Percentiles rank a stretch among this genome's conserved stretches.
phyloP scores from a whole-genome alignment of 2,329 filamentous ascomycete species.

The Pseudocercospora fuligena region DNA sequence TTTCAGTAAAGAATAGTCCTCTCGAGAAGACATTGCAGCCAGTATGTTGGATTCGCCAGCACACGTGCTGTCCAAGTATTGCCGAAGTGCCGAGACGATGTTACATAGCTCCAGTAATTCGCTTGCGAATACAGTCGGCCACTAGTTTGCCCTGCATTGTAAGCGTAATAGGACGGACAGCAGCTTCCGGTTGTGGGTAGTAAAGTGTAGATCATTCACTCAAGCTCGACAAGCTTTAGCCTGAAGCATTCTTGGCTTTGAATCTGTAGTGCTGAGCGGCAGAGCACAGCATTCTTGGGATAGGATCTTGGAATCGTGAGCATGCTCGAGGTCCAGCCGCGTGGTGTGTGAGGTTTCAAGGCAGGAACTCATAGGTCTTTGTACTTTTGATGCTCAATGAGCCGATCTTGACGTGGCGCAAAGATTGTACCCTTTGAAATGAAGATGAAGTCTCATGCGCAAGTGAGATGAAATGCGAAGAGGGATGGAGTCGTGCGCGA shows the following conservation, averaged over 20 bases:
- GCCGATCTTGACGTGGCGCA: too few species aligned
- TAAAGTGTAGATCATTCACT: neutral
- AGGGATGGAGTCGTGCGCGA: too few species aligned
- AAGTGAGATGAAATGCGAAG: neutral
- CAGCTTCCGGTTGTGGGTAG: neutral
- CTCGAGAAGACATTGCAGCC: neutral
- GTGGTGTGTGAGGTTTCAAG: too few species aligned
- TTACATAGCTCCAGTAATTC: slow-evolving; percentile 1
- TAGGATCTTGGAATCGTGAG: too few species aligned
- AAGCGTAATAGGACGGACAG: neutral
- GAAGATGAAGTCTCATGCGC: neutral
- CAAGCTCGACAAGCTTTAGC: slow-evolving; percentile 3
- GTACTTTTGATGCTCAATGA: too few species aligned
- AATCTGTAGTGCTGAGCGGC: neutral
- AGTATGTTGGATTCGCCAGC: neutral
- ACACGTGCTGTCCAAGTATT: neutral
- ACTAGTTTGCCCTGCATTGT: neutral
- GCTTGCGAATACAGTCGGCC: neutral
- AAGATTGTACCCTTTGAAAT: neutral
- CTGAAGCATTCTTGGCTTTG: neutral
- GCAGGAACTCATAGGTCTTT: too few species aligned
- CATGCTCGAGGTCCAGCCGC: too few species aligned
- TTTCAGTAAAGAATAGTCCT: neutral
- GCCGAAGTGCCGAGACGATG: slow-evolving; percentile 2
- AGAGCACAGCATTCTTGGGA: too few species aligned